Conservation (phyloP, 768 basidiomycete genomes). For the Coprinopsis cinerea region DNA sequence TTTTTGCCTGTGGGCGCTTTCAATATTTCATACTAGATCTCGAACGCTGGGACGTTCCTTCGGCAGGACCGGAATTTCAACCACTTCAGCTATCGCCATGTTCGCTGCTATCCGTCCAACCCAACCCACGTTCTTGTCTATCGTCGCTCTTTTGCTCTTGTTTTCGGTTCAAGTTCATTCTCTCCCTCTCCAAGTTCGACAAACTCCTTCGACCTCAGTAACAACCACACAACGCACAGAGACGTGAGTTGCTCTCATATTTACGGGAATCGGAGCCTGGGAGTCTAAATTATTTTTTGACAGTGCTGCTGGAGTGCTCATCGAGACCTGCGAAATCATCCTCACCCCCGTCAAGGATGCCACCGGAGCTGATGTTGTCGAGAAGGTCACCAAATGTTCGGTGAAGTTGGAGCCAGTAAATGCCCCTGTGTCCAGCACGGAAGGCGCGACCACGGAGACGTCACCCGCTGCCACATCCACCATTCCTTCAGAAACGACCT, state of each 20-base stretch:
- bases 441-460: slow-evolving; percentile 15
- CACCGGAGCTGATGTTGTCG: slow-evolving; percentile 43
- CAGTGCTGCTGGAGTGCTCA: slow-evolving; percentile 46
- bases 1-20: slow-evolving; percentile 36
- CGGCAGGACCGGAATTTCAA: slow-evolving; percentile 18
- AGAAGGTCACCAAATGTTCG: slow-evolving; percentile 50
- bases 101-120: slow-evolving; percentile 23
- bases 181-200: slow-evolving; percentile 30
- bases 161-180: slow-evolving; percentile 28
- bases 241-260: slow-evolving; percentile 34
- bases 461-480: slow-evolving; percentile 18
- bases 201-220: slow-evolving; percentile 29
- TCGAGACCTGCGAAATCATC: slow-evolving; percentile 53
- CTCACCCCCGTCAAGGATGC: slow-evolving; percentile 48
- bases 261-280: background rate
- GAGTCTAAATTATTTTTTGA: slow-evolving; percentile 13
- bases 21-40: slow-evolving; percentile 30
- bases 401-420: slow-evolving; percentile 24
- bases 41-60: slow-evolving; percentile 14
- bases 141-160: slow-evolving; percentile 33
- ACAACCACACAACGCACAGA: slow-evolving; percentile 38
- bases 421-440: slow-evolving; percentile 12
- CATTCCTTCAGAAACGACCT: slow-evolving; percentile 8
- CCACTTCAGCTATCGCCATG: slow-evolving; percentile 32
- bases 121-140: slow-evolving; percentile 30